Base-by-base conservation (phyloP, 2,329 filamentous ascomycete genomes). In the Fusarium anthophilum region DNA sequence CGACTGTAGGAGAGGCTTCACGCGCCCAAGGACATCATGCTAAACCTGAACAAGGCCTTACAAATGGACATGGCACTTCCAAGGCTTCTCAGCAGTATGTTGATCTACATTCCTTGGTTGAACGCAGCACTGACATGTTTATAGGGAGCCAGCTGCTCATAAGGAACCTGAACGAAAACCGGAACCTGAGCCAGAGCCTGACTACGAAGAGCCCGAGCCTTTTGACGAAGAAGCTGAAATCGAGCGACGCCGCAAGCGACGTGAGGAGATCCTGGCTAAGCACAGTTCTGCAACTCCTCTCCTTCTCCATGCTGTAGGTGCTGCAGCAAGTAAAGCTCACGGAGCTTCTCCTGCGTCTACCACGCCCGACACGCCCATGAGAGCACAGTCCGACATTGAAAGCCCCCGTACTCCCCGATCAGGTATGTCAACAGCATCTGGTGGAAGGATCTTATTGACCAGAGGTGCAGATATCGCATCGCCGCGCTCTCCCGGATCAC, bases 261-360 rank as follows among this genome's bases (percentile, higher is more conserved):
- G 95, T 74, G 94, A 96, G 84, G 94, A 94, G 73, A 93, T 97
- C 73, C 90, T 94, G 80, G 93, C 94, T 81, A 97, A 95, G 85
- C 93, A 94, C 78, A 91, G 91, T 75, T 91, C 92, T 78, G 89
- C 91, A 58, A 91, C 92, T 56, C 92, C 93, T 58, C 87, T 96
- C 78, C 88, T 93, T 69, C 90, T 96, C 72, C 91, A 95, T 83
- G 92, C 93, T 66, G 85, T 96, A 44, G 90, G 92, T 73, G 87
- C 89, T 66, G 86, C 88, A 55, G 90, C 71, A 14, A 74, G 88
- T 73, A 91, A 89, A 72, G 74, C 75, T 84, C 87, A 71, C 84
- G 77, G 87, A 61, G 84, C 84, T 43, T 87, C 88, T 20, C 90
- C 90, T n/a, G 85, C 87, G 35, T 86, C 85, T 41, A 85, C 85